Conservation (phyloP, 2,329 filamentous ascomycete genomes). For the Monosporascus ibericus region DNA sequence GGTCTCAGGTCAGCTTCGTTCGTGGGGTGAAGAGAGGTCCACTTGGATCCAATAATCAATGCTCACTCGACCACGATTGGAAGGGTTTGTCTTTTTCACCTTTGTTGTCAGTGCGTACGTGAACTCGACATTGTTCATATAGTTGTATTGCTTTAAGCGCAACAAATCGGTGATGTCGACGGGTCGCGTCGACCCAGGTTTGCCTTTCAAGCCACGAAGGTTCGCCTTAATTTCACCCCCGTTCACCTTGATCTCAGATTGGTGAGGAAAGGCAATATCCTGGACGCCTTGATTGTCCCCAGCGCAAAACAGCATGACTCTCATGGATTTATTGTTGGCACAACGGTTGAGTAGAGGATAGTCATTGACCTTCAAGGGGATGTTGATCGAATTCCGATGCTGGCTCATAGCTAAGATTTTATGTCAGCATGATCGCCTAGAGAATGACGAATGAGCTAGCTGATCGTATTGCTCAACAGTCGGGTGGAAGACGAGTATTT, state of each 20-base stretch:
- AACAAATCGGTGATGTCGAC: conserved; percentile 81
- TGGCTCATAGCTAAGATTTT: conserved; percentile 45
- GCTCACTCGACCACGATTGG: conserved; percentile 20
- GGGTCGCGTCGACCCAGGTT: conserved; percentile 87
- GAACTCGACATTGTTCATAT: conserved; percentile 73
- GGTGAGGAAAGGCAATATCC: conserved; percentile 84
- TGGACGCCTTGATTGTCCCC: conserved; percentile 56
- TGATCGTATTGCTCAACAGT: not conserved
- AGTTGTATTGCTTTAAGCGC: conserved; percentile 59
- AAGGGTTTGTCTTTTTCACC: conserved; percentile 43
- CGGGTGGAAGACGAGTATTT: not conserved
- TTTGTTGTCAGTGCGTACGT: conserved; percentile 90
- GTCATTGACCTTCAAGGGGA: conserved; percentile 44
- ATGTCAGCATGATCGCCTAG: conserved; percentile 2
- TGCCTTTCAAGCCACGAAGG: conserved; percentile 89
- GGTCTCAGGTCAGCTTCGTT: conserved; percentile 11
- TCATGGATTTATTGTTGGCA: conserved; percentile 53
- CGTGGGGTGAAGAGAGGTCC: conserved; percentile 3
- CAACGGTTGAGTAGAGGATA: conserved; percentile 49
- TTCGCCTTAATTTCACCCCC: conserved; percentile 86
- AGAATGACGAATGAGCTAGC: not conserved
- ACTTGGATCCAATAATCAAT: conserved; percentile 13
- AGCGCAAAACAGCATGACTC: conserved; percentile 81
- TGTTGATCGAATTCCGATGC: conserved; percentile 41
- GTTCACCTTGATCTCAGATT: conserved; percentile 90